These are phyloP conservation scores for Leccinum broughii DNA, from an alignment of 768 basidiomycete species.

Conservation along the genomic window DNA sequence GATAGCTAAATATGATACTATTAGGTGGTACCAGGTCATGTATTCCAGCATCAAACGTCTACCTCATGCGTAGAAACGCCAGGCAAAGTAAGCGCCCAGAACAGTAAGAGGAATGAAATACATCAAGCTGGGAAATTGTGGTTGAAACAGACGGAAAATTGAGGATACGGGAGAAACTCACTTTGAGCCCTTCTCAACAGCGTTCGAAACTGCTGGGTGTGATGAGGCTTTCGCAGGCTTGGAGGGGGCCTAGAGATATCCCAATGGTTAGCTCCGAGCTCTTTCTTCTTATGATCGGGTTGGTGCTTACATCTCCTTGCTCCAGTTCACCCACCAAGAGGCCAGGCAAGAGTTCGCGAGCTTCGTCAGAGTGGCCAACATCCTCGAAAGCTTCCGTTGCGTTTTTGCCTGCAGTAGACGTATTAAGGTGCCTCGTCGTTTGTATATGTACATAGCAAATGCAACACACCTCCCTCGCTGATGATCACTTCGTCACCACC, in stretches of 20 bases:
- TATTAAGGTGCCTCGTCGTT: conserved; percentile 1
- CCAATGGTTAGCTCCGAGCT: conserved; percentile 2
- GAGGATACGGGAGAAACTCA: conserved; percentile 34
- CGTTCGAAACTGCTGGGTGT: conserved; percentile 38
- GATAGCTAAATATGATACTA: conserved; percentile 13
- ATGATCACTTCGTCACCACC: conserved; percentile 98
- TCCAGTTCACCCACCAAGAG: conserved; percentile 86
- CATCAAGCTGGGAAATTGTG: conserved; percentile 52
- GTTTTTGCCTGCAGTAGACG: conserved; percentile 69
- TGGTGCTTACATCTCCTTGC: conserved; percentile 55
- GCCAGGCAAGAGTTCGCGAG: conserved; percentile 75
- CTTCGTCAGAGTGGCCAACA: conserved; percentile 99
- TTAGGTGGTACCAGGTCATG: conserved; percentile 2
- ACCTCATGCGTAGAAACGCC: conserved; percentile 62
- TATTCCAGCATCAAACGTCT: neutral
- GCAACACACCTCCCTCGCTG: conserved; percentile 79
- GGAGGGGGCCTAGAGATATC: conserved; percentile 43
- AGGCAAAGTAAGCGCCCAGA: conserved; percentile 86
- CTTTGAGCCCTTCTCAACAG: conserved; percentile 71
- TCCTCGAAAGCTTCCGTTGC: conserved; percentile 99
- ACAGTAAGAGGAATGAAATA: conserved; percentile 82
- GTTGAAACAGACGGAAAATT: neutral
- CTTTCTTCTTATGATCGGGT: conserved; percentile 1
- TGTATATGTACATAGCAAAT: neutral
- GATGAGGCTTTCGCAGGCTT: conserved; percentile 53